phyloP scores from a whole-genome alignment of 768 basidiomycete genomes.

The Lactifluus volemus region DNA sequence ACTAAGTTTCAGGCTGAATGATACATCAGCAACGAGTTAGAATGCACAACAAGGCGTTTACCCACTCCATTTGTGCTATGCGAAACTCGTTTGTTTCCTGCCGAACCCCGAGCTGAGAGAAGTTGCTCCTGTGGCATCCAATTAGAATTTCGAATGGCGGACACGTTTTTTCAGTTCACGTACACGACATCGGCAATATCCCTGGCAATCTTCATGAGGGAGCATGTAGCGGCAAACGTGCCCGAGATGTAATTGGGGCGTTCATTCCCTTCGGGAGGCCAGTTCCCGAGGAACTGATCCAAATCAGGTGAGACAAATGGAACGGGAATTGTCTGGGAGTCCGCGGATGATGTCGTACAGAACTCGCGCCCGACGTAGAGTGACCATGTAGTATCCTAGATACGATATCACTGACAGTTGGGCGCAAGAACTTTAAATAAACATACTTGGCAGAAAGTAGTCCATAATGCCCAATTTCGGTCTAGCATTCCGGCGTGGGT shows the following conservation, averaged over 20 bases:
- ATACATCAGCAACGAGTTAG: background rate
- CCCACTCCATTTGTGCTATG: conserved; percentile 20
- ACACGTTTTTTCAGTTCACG: background rate
- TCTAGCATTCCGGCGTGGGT: conserved; percentile 44
- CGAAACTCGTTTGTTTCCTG: conserved; percentile 14
- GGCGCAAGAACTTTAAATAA: background rate
- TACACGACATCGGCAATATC: conserved; percentile 17
- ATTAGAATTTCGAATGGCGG: background rate
- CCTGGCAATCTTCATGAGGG: conserved; percentile 19
- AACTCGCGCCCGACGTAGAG: conserved; percentile 58
- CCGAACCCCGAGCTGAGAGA: conserved; percentile 11
- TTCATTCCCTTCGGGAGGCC: conserved; percentile 29
- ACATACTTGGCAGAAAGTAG: conserved; percentile 44
- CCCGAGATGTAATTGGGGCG: conserved; percentile 12
- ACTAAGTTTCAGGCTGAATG: conserved; percentile 15
- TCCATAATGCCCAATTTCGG: conserved; percentile 54
- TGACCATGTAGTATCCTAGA: conserved; percentile 55
- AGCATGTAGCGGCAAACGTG: conserved; percentile 17
- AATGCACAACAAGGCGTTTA: background rate
- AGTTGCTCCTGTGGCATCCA: conserved; percentile 10
- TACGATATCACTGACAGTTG: background rate
- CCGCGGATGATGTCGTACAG: conserved; percentile 34
- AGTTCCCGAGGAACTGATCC: conserved; percentile 40
- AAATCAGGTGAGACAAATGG: conserved; percentile 43
- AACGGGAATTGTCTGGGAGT: conserved; percentile 32